phyloP scores from a whole-genome alignment of 108 stramenopile genomes.

The Conticribra guillardii region DNA sequence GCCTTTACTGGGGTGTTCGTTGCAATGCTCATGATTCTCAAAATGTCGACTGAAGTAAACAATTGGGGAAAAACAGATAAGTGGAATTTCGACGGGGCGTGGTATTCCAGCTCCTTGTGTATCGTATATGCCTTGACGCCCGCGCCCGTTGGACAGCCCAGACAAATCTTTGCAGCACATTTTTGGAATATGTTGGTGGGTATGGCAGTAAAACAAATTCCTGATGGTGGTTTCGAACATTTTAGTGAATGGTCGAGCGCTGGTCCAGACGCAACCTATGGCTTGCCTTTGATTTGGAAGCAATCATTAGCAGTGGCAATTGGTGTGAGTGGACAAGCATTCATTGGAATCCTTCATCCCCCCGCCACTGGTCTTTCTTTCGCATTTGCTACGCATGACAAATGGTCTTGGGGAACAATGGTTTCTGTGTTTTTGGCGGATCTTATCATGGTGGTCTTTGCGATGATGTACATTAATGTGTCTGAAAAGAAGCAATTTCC shows the following conservation, averaged over 20 bases:
- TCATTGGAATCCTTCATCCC: slow-evolving; percentile 33
- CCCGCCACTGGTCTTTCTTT: slow-evolving; percentile 27
- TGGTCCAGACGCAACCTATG: background rate
- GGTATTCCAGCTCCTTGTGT: slow-evolving; percentile 26
- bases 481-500: slow-evolving; percentile 27
- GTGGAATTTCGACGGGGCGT: slow-evolving; percentile 14
- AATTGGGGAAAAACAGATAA: no score
- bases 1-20: slow-evolving; percentile 16
- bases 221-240: background rate
- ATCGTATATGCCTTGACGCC: slow-evolving; percentile 43
- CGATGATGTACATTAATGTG: slow-evolving; percentile 26
- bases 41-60: background rate
- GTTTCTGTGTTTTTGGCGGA: slow-evolving; percentile 7
- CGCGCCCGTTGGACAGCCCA: slow-evolving; percentile 42
- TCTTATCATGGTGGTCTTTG: slow-evolving; percentile 1
- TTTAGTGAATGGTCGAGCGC: slow-evolving; percentile 4
- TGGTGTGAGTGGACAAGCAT: slow-evolving; percentile 32
- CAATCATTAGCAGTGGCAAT: slow-evolving; percentile 20
- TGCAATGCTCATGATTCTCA: slow-evolving; percentile 21
- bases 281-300: slow-evolving; percentile 24
- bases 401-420: slow-evolving; percentile 23
- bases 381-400: slow-evolving; percentile 5
- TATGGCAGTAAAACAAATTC: slow-evolving; percentile 19
- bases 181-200: slow-evolving; percentile 32
- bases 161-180: slow-evolving; percentile 33